Base-by-base conservation (phyloP, 495 filamentous ascomycete genomes). In the Rhypophila decipiens region DNA sequence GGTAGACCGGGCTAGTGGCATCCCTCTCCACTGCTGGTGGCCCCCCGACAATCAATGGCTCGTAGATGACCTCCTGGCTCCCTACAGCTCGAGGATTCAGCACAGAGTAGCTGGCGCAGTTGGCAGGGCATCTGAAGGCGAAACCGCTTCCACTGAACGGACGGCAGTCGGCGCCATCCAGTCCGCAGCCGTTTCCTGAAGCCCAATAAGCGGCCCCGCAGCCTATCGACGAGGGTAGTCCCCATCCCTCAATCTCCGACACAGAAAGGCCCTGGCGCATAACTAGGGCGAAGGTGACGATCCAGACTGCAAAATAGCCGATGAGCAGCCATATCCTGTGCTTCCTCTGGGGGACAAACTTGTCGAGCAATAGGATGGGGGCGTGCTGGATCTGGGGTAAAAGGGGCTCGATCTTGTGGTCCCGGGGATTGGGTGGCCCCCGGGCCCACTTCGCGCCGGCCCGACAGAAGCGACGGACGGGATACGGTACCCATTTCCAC, bases 121-220 rank as follows among this genome's bases (percentile, higher is more conserved):
- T 85, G 2, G 85, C 84, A 21, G 88, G 86, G 56, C 89, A 95
- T 40, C 83, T 75, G 61, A 95, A 95, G 12, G 86, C 74, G 50
- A 85, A 76, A 1, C 75, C 78, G 41, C 75, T 75, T 45, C 78
- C 77, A 35, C 72, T 75, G 56, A 95, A 95, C 0, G 89, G 89
- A n/a, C 85, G 79, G 63, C 89, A 95, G 50, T 80, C 68, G 39
- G 83, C 81, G 12, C 89, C 89, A 52, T 95, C 79, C 8, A 93
- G 55, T 4, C 88, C 89, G 59, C 89, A 95, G 22, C 71, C 69
- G 47, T 90, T 90, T 31, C 81, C 83, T 38, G 74, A 68, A 17
- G 67, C 64, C 87, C 87, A 90, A 46, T 66, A 73, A n/a, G 67
- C 61, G 44, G 75, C 71, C n/a, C 75, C 70, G 56, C 88, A 94